Conservation (phyloP, 2,329 filamentous ascomycete genomes). For the Trichoderma harzianum region DNA sequence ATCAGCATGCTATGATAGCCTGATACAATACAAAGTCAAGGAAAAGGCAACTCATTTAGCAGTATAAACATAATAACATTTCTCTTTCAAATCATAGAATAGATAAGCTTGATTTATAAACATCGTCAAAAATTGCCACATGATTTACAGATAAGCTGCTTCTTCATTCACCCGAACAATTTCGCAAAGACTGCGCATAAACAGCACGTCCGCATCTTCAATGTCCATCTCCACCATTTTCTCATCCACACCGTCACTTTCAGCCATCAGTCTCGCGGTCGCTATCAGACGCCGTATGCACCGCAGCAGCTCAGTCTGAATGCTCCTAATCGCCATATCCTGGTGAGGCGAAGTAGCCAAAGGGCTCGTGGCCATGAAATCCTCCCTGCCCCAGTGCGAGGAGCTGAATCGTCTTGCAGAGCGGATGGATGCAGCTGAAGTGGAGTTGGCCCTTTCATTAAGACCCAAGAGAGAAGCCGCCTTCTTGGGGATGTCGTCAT, state of each 20-base stretch:
- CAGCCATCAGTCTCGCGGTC: constrained; percentile 42
- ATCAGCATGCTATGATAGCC: background rate
- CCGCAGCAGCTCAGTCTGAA: constrained; percentile 48
- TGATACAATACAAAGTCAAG: background rate
- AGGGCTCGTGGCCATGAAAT: constrained; percentile 22
- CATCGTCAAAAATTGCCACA: background rate
- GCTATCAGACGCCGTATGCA: constrained; percentile 51
- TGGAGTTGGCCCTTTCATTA: constrained; percentile 25
- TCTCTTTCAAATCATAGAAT: background rate
- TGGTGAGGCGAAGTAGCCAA: constrained; percentile 23
- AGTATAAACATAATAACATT: background rate
- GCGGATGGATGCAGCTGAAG: constrained; percentile 24
- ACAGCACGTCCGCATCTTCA: constrained; percentile 35
- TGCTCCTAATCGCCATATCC: constrained; percentile 39
- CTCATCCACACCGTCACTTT: constrained; percentile 30
- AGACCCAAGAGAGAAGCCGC: constrained; percentile 52
- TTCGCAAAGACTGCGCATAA: constrained; percentile 42
- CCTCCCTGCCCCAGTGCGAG: constrained; percentile 30
- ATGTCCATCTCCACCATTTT: constrained; percentile 30
- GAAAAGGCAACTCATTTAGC: background rate
- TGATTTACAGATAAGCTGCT: background rate
- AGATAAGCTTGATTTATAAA: background rate
- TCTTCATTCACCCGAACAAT: constrained; percentile 41
- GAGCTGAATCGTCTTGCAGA: constrained; percentile 27
- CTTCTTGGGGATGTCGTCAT: constrained; percentile 47